Evolutionary conservation across 2,329 filamentous ascomycete genomes (phyloP).

Genomic region (Thielaviopsis euricoi): DNA sequence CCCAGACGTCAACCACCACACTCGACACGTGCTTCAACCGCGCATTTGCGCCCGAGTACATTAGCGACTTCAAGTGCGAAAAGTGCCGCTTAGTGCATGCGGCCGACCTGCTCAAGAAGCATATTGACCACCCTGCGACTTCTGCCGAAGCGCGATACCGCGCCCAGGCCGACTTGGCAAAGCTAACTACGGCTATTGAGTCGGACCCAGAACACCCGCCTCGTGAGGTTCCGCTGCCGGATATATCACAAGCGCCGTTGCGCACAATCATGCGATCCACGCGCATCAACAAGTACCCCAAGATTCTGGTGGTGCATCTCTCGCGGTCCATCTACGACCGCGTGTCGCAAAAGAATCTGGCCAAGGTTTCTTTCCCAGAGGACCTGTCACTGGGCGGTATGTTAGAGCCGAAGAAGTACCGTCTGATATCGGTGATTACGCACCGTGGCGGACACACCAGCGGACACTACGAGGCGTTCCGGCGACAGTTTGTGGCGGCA

Average conservation of each 20-base stretch:
- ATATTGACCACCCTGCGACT: constrained; percentile 38
- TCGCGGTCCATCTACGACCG: constrained; percentile 85
- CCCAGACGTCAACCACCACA: constrained; percentile 63
- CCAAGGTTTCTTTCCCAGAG: constrained; percentile 87
- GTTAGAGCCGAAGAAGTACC: constrained; percentile 63
- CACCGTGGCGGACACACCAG: constrained; percentile 94
- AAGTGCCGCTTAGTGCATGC: constrained; percentile 79
- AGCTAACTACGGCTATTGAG: constrained; percentile 54
- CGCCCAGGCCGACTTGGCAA: constrained; percentile 42
- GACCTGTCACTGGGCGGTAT: constrained; percentile 67
- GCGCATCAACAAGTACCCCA: constrained; percentile 73
- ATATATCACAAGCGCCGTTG: constrained; percentile 58
- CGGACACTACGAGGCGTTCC: constrained; percentile 92
- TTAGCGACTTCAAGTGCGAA: constrained; percentile 94
- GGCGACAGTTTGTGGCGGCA: constrained; percentile 56
- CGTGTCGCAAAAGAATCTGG: constrained; percentile 78
- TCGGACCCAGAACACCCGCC: constrained; percentile 59
- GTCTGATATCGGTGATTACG: constrained; percentile 70
- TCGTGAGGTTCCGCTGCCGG: constrained; percentile 44
- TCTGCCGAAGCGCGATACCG: constrained; percentile 21
- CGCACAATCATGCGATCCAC: constrained; percentile 76
- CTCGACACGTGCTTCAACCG: constrained; percentile 83
- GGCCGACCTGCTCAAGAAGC: constrained; percentile 42
- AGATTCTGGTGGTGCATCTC: constrained; percentile 78
- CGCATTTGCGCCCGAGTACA: constrained; percentile 86